Evolutionary conservation across 495 filamentous ascomycete species (phyloP).

Genomic region (Penicillium atrosanguineum): DNA sequence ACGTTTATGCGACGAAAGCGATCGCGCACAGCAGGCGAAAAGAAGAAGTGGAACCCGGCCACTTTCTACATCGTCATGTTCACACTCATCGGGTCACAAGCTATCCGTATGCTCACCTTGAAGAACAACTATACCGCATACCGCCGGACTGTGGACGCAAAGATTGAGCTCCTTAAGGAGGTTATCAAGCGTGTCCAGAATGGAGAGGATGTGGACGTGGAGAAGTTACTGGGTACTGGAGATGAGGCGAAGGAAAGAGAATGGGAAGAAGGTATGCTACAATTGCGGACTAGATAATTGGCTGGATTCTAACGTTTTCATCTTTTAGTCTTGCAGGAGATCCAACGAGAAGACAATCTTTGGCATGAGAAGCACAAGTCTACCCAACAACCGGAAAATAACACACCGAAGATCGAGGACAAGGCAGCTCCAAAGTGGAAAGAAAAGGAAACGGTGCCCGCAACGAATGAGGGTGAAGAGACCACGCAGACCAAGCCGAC

Average conservation of each 20-base stretch:
- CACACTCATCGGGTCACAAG: slow-evolving; percentile 87
- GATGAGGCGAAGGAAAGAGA: slow-evolving; percentile 71
- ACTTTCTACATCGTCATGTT: slow-evolving; percentile 92
- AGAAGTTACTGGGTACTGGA: slow-evolving; percentile 76
- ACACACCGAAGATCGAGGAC: slow-evolving; percentile 4
- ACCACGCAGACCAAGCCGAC: slow-evolving; percentile 16
- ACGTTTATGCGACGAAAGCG: slow-evolving; percentile 42
- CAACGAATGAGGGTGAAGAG: slow-evolving; percentile 12
- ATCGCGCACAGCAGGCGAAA: slow-evolving; percentile 38
- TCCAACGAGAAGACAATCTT: slow-evolving; percentile 71
- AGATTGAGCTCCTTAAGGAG: slow-evolving; percentile 73
- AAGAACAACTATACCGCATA: slow-evolving; percentile 71
- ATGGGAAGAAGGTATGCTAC: slow-evolving; percentile 78
- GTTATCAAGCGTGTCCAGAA: slow-evolving; percentile 77
- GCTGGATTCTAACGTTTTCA: slow-evolving; percentile 13
- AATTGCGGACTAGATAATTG: background rate
- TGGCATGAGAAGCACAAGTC: slow-evolving; percentile 45
- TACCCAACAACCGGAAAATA: slow-evolving; percentile 6
- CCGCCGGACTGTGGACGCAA: slow-evolving; percentile 70
- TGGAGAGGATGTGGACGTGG: slow-evolving; percentile 90
- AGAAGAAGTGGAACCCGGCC: slow-evolving; percentile 86
- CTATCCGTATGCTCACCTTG: slow-evolving; percentile 84
- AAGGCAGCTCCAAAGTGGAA: slow-evolving; percentile 6
- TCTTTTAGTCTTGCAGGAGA: slow-evolving; percentile 66
- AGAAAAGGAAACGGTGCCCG: slow-evolving; percentile 18